Evolutionary conservation across 805 yeast species (phyloP).

Genomic region (Pichia phayaonensis): DNA sequence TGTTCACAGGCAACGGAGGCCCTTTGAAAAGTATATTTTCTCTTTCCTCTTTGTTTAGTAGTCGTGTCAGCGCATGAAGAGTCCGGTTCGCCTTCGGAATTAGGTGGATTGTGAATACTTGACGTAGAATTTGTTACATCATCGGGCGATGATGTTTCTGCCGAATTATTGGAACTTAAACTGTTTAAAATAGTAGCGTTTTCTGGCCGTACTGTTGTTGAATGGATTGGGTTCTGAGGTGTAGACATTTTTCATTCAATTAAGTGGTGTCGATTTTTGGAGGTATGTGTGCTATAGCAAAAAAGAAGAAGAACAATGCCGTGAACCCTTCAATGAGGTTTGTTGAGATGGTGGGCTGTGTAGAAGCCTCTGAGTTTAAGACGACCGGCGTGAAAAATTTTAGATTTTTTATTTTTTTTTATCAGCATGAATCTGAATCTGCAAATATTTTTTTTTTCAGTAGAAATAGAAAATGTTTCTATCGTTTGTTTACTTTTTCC

Average conservation of each 20-base stretch:
- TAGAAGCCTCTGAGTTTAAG: too few relatives aligned
- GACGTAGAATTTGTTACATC: not conserved
- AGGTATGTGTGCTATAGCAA: too few relatives aligned
- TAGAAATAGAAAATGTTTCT: not conserved
- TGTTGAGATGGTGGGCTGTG: too few relatives aligned
- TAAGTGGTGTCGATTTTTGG: too few relatives aligned
- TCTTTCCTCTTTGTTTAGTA: not conserved
- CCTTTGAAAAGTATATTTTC: conserved; percentile 14
- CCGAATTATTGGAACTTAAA: not conserved
- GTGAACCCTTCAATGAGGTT: too few relatives aligned
- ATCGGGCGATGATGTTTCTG: not conserved
- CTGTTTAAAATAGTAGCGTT: not conserved
- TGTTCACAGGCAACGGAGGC: conserved; percentile 19
- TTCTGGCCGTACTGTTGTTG: not conserved
- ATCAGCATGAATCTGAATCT: not conserved
- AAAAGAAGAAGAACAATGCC: too few relatives aligned
- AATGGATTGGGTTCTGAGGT: not conserved
- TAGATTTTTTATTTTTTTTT: not conserved
- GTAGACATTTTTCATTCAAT: too few relatives aligned
- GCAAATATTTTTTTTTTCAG: not conserved
- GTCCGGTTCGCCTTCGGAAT: not conserved
- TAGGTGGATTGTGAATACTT: not conserved
- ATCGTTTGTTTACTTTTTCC: too few relatives aligned
- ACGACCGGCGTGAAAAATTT: not conserved
- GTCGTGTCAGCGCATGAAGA: not conserved